Conservation (phyloP, 164 flowering plant genomes). For the Chimonanthus praecox region DNA sequence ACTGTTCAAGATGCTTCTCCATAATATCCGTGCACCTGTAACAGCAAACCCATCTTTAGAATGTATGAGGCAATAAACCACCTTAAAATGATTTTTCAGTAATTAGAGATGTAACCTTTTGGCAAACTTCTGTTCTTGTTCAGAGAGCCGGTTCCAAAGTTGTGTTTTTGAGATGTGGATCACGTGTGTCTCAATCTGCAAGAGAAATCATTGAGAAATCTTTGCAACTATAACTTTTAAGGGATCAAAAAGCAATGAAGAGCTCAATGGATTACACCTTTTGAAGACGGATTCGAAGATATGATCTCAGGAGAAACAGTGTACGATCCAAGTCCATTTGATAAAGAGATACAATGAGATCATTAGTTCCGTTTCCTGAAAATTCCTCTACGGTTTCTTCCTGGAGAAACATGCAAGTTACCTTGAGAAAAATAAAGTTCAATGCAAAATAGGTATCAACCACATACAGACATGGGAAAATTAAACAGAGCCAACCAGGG, state of each 20-base stretch:
- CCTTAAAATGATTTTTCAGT: not conserved
- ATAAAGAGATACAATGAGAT: constrained; percentile 69
- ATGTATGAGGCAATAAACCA: not conserved
- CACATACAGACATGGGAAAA: not conserved
- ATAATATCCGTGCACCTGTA: constrained; percentile 59
- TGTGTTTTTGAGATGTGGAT: constrained; percentile 60
- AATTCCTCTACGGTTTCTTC: constrained; percentile 72
- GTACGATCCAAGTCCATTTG: constrained; percentile 89
- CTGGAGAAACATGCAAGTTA: constrained; percentile 24
- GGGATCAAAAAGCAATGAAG: not conserved
- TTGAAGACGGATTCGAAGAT: constrained; percentile 75
- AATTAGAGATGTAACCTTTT: constrained; percentile 36
- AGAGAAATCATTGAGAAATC: constrained; percentile 1
- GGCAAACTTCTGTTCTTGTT: constrained; percentile 60
- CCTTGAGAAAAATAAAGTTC: not conserved
- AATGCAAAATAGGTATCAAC: not conserved
- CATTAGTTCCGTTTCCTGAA: constrained; percentile 46
- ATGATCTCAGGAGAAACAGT: constrained; percentile 74
- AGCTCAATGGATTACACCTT: constrained; percentile 50
- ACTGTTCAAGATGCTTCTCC: constrained; percentile 60
- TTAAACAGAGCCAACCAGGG: not conserved
- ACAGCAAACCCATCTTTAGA: constrained; percentile 8
- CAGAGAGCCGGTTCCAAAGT: constrained; percentile 57
- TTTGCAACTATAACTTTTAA: not conserved
- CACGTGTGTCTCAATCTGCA: constrained; percentile 78